phyloP scores from a whole-genome alignment of 495 filamentous ascomycete genomes.

The Hypoxylon intermedium region DNA sequence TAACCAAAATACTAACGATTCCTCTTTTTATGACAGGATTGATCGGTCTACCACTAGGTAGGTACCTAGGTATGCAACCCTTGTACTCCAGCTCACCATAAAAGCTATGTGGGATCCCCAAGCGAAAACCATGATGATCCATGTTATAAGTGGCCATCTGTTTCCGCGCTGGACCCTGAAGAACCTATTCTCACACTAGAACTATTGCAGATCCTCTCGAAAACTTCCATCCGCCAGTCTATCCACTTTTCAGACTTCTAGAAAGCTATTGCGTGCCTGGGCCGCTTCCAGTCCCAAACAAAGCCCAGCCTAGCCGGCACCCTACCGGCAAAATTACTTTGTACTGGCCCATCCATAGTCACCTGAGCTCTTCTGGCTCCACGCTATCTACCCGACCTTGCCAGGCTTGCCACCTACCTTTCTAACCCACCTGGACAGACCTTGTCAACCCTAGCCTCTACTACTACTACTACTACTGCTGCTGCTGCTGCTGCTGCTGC shows the following conservation, averaged over 20 bases:
- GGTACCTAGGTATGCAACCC: too few relatives aligned
- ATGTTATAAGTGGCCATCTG: conserved; percentile 7
- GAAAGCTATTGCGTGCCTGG: conserved; percentile 36
- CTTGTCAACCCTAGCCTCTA: conserved; percentile 30
- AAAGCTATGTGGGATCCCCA: conserved; percentile 1
- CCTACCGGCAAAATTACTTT: conserved; percentile 38
- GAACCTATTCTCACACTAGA: too few relatives aligned
- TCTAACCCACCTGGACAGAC: conserved; percentile 23
- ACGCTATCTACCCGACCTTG: conserved; percentile 28
- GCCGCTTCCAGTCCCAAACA: conserved; percentile 1
- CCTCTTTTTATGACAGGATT: neutral
- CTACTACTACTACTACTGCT: too few relatives aligned
- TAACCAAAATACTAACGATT: neutral
- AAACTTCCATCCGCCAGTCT: conserved; percentile 31
- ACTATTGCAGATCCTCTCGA: conserved; percentile 25
- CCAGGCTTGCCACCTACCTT: conserved; percentile 25
- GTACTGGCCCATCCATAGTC: conserved; percentile 16
- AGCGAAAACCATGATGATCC: too few relatives aligned
- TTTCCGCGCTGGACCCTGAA: conserved; percentile 3
- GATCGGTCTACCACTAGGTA: neutral
- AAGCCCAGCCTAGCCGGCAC: conserved; percentile 3
- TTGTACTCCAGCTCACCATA: neutral
- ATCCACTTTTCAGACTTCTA: conserved; percentile 39
- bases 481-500: too few relatives aligned
- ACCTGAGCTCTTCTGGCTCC: conserved; percentile 25